Percentiles rank a stretch among this genome's conserved stretches.
Evolutionary conservation across 164 flowering plant genomes (phyloP).

Genomic region (Stephania japonica): DNA sequence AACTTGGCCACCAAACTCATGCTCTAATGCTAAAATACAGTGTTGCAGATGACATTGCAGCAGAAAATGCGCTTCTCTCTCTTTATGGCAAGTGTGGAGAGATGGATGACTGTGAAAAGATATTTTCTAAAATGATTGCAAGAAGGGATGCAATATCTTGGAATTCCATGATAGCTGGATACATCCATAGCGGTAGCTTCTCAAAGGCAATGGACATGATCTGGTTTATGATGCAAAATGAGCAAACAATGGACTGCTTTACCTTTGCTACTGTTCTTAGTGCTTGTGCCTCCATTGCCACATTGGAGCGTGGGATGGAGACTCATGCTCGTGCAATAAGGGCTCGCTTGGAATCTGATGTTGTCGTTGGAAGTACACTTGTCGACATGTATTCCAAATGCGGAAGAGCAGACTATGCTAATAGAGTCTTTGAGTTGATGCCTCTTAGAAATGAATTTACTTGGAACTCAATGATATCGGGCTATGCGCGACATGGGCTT

Average conservation of each 20-base stretch:
- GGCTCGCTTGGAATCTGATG: slow-evolving; percentile 62
- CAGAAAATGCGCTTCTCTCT: slow-evolving; percentile 70
- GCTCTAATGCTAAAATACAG: slow-evolving; percentile 44
- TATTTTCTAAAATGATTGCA: slow-evolving; percentile 57
- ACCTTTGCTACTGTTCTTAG: slow-evolving; percentile 85
- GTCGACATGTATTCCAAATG: slow-evolving; percentile 91
- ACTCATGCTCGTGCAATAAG: slow-evolving; percentile 70
- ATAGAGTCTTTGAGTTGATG: slow-evolving; percentile 54
- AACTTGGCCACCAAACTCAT: slow-evolving; percentile 61
- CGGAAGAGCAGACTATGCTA: slow-evolving; percentile 82
- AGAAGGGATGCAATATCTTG: slow-evolving; percentile 77
- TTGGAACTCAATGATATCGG: slow-evolving; percentile 97
- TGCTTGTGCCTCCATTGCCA: slow-evolving; percentile 89
- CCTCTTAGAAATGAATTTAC: slow-evolving; percentile 66
- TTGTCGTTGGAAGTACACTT: slow-evolving; percentile 84
- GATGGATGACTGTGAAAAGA: slow-evolving; percentile 57
- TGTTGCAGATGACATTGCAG: slow-evolving; percentile 34
- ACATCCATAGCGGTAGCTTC: slow-evolving; percentile 61
- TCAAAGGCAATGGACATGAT: slow-evolving; percentile 74
- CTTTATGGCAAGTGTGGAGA: slow-evolving; percentile 72
- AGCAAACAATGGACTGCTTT: slow-evolving; percentile 60
- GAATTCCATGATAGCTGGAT: slow-evolving; percentile 86
- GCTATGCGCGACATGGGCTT: slow-evolving; percentile 84
- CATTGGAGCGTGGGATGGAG: slow-evolving; percentile 85
- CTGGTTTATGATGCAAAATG: slow-evolving; percentile 68